Evolutionary conservation across 2,329 filamentous ascomycete genomes (phyloP), one percentile per base, ranked within the genome.

Genomic region (Pezizomycotina sp.): DNA sequence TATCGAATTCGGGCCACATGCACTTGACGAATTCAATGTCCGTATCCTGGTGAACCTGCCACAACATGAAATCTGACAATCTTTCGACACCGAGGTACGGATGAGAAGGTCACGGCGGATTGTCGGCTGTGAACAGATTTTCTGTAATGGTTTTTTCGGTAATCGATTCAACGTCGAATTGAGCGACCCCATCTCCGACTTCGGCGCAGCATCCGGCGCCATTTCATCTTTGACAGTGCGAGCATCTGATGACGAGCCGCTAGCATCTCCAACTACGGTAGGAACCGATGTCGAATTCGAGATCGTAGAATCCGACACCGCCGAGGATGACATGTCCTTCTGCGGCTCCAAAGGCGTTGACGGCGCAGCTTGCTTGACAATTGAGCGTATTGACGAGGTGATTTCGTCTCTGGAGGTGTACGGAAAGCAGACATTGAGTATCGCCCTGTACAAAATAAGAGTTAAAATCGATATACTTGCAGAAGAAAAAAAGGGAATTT

Each of bases 391-490:
- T 4, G 86, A 81, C 3, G 78, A 74, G 0, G 86, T 91, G 48
- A 98, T 95, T 56, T 98, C 89, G 52, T 92, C 83, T 47, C 89
- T 71, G 4, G 84, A 92, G 0, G 89, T 95, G 54, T 98, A 98
- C 0, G 89, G 89, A 53, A 95, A 95, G 62, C 89, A 98, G 46
- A 98, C 83, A 55, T 98, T 98, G 33, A 98, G 63, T 19, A 77
- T 66, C 26, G 73, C 71, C 42, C 64, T 68, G 45, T 12, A 15
- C 5, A 29, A 25, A 6, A 13, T 18, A 24, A 15, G 18, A 20
- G 13, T 16, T 16, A 9, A 15, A 9, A 10, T 16, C 20, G 31
- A 19, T 18, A 34, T 16, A 23, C 22, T 12, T 30, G 5, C 21
- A 7, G 14, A 31, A 20, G n/a, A n/a, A 29, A 20, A 4, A 20